These are phyloP conservation scores for Penicillium glabrum DNA, from an alignment of 2,329 filamentous ascomycete genomes.

Conservation along the genomic window DNA sequence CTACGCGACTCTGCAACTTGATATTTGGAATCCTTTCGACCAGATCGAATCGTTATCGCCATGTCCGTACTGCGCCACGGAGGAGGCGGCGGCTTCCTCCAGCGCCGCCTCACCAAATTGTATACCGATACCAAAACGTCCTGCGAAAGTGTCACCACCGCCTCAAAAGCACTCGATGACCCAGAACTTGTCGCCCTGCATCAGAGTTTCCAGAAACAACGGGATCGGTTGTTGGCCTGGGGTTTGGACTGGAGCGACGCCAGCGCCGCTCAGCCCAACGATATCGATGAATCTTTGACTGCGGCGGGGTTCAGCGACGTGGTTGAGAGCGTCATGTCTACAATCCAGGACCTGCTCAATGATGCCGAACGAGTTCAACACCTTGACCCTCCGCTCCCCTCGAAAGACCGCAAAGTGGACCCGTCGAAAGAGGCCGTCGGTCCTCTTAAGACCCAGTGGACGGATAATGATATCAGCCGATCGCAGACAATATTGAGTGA, in stretches of 20 bases:
- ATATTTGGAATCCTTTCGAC: constrained; percentile 12
- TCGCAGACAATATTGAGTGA: constrained; percentile 61
- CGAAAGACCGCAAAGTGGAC: constrained; percentile 36
- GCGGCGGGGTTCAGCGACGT: constrained; percentile 64
- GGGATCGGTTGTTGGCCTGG: constrained; percentile 64
- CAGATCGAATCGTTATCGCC: constrained; percentile 22
- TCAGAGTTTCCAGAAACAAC: constrained; percentile 62
- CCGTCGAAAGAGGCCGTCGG: constrained; percentile 32
- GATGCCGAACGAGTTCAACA: constrained; percentile 61
- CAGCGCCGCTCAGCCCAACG: constrained; percentile 54
- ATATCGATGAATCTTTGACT: constrained; percentile 64
- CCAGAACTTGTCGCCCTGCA: constrained; percentile 59
- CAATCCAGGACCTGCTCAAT: constrained; percentile 62
- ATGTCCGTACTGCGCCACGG: constrained; percentile 50
- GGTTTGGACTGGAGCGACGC: constrained; percentile 67
- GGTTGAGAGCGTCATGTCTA: constrained; percentile 63
- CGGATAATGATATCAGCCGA: constrained; percentile 52
- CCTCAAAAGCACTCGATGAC: constrained; percentile 48
- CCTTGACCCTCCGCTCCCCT: constrained; percentile 39
- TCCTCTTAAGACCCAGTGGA: constrained; percentile 45
- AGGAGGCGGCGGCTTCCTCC: constrained; percentile 40
- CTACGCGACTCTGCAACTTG: neutral
- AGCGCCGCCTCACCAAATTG: constrained; percentile 57
- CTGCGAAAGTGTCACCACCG: constrained; percentile 55
- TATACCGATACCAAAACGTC: constrained; percentile 66